Evolutionary conservation across 1,139 yeast species (phyloP).

Genomic region (Scheffersomyces titani): DNA sequence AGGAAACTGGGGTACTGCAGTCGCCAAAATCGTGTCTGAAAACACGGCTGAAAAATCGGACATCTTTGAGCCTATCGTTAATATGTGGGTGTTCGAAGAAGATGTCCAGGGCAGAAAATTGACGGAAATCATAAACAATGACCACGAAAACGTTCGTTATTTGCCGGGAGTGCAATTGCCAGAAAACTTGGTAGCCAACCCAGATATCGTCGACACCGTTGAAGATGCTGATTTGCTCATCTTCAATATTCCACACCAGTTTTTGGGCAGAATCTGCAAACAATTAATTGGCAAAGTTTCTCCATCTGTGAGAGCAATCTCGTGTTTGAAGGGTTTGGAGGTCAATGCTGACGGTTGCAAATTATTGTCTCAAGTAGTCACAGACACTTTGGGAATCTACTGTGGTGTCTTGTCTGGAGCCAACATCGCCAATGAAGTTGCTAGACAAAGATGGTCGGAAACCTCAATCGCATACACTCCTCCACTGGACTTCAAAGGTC

Average conservation of each 20-base stretch:
- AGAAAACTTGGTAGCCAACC: slow-evolving; percentile 76
- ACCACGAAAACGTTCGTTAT: slow-evolving; percentile 88
- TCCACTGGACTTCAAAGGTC: slow-evolving; percentile 72
- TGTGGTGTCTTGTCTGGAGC: slow-evolving; percentile 97
- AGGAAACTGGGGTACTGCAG: slow-evolving; percentile 94
- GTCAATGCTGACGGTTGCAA: slow-evolving; percentile 80
- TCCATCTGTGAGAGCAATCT: slow-evolving; percentile 76
- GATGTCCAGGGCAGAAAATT: slow-evolving; percentile 65
- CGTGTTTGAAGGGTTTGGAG: slow-evolving; percentile 91
- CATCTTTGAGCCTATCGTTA: slow-evolving; percentile 66
- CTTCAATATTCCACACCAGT: slow-evolving; percentile 95
- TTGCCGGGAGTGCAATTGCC: slow-evolving; percentile 83
- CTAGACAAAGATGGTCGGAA: slow-evolving; percentile 90
- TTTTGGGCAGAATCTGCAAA: slow-evolving; percentile 68
- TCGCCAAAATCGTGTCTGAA: slow-evolving; percentile 91
- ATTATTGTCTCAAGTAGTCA: slow-evolving; percentile 72
- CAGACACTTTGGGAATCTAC: slow-evolving; percentile 74
- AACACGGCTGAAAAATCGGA: slow-evolving; percentile 70
- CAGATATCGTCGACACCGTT: slow-evolving; percentile 74
- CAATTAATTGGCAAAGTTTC: slow-evolving; percentile 76
- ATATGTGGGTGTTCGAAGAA: slow-evolving; percentile 97
- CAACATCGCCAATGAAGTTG: slow-evolving; percentile 92
- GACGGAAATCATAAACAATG: slow-evolving; percentile 82
- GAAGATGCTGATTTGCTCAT: slow-evolving; percentile 77
- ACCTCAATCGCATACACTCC: slow-evolving; percentile 87